Conservation (phyloP, 164 flowering plant genomes). For the Buxus sempervirens region DNA sequence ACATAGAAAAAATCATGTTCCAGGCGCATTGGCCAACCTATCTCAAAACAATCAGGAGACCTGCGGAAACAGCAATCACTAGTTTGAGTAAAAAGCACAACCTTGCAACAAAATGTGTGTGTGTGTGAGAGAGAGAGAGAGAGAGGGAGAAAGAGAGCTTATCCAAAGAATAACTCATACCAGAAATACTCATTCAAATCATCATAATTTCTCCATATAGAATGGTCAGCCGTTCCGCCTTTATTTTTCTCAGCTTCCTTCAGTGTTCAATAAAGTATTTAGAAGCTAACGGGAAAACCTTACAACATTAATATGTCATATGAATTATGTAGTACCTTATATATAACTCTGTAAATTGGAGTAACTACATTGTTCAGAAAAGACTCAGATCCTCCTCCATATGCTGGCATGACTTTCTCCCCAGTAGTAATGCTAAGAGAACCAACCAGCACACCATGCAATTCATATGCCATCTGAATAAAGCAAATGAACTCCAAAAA, state of each 20-base stretch:
- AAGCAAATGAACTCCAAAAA: not conserved
- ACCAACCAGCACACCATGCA: conserved; percentile 63
- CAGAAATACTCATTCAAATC: conserved; percentile 96
- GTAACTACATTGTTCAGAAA: conserved; percentile 74
- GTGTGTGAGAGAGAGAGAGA: no score
- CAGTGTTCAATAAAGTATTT: conserved; percentile 22
- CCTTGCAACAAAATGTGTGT: not conserved
- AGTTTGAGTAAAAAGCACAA: conserved; percentile 9
- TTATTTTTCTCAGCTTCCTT: conserved; percentile 83
- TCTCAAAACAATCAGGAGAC: conserved; percentile 61
- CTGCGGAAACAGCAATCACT: conserved; percentile 29
- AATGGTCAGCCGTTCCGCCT: conserved; percentile 75
- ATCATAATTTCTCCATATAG: conserved; percentile 96
- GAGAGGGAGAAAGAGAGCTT: not conserved
- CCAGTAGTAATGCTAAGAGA: conserved; percentile 49
- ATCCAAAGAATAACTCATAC: conserved; percentile 28
- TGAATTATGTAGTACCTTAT: conserved; percentile 44
- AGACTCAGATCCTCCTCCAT: conserved; percentile 67
- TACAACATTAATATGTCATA: not conserved
- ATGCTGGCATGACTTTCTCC: conserved; percentile 59
- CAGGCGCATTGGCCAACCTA: conserved; percentile 69
- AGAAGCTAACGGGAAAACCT: conserved; percentile 13
- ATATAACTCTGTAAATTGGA: conserved; percentile 75
- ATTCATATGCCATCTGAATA: conserved; percentile 88
- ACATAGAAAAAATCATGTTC: conserved; percentile 50